Percentiles rank a stretch among this genome's conserved stretches.
These are phyloP conservation scores for Oryza rufipogon DNA, from an alignment of 176 grass and related monocot genomes.

Conservation along the genomic window DNA sequence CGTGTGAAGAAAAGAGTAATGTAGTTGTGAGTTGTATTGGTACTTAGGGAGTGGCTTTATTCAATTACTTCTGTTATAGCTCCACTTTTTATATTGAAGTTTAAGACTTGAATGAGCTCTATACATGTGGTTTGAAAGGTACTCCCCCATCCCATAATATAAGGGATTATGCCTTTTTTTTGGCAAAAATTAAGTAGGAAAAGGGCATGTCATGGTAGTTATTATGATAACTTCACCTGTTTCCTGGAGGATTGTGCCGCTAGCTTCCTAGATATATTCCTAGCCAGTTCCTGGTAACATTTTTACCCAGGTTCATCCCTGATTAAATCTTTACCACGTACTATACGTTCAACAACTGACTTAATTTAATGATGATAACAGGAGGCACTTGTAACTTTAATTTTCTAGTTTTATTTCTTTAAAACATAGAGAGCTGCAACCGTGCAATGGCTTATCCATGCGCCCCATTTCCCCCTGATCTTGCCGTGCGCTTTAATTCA, in stretches of 20 bases:
- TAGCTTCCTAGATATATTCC: not conserved
- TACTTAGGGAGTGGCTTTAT: not conserved
- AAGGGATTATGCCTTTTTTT: too few relatives aligned
- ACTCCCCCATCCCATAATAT: too few relatives aligned
- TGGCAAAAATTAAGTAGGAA: too few relatives aligned
- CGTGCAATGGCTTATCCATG: not conserved
- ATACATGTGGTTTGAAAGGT: not conserved
- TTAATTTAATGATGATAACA: constrained; percentile 3
- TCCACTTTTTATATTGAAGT: not conserved
- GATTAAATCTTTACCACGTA: not conserved
- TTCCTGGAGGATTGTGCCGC: not conserved
- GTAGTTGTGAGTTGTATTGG: not conserved
- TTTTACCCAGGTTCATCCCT: not conserved
- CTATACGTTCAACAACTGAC: not conserved
- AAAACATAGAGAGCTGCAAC: not conserved
- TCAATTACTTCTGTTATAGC: not conserved
- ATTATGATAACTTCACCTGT: not conserved
- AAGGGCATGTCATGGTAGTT: not conserved
- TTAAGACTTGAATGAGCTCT: not conserved
- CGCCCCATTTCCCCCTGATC: not conserved
- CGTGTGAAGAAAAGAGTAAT: not conserved
- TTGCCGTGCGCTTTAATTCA: not conserved
- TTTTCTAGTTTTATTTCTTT: not conserved
- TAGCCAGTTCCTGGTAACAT: not conserved
- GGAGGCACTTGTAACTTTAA: not conserved